Percentiles rank a stretch among this genome's conserved stretches.
phyloP scores from a whole-genome alignment of 176 grass and related monocot species.

The Typha latifolia region DNA sequence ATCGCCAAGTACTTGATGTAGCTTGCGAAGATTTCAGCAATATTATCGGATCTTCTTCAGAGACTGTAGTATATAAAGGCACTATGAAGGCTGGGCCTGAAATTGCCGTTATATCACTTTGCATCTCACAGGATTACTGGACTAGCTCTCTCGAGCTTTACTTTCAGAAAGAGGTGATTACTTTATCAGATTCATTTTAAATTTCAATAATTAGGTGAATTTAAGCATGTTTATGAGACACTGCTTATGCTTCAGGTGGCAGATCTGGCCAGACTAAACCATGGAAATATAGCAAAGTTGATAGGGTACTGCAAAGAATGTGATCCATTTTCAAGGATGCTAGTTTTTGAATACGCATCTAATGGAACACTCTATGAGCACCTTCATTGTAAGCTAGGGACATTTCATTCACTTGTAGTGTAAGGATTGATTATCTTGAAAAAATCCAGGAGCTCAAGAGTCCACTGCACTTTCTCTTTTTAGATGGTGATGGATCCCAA shows the following conservation, averaged over 20 bases:
- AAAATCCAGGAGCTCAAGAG: neutral
- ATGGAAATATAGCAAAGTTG: conserved; percentile 64
- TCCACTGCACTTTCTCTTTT: neutral
- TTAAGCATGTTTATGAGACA: conserved; percentile 5
- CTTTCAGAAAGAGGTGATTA: conserved; percentile 70
- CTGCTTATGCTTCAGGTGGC: conserved; percentile 45
- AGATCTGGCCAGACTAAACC: conserved; percentile 49
- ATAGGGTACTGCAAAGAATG: conserved; percentile 78
- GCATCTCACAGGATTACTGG: conserved; percentile 55
- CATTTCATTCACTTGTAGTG: neutral
- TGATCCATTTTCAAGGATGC: conserved; percentile 74
- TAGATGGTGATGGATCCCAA: conserved; percentile 75
- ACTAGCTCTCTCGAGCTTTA: conserved; percentile 63
- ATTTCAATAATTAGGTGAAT: neutral
- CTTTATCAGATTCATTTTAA: neutral
- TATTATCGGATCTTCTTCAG: conserved; percentile 75
- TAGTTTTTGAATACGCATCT: conserved; percentile 77
- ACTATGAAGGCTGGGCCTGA: conserved; percentile 69
- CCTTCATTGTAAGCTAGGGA: conserved; percentile 44
- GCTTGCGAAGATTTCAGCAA: conserved; percentile 99
- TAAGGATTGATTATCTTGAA: neutral
- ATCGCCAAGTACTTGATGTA: conserved; percentile 55
- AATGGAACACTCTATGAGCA: conserved; percentile 92
- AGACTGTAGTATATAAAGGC: conserved; percentile 83
- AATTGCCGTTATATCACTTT: conserved; percentile 78